Evolutionary conservation across 805 yeast genomes (phyloP).

Genomic region (Scheffersomyces ergatensis): DNA sequence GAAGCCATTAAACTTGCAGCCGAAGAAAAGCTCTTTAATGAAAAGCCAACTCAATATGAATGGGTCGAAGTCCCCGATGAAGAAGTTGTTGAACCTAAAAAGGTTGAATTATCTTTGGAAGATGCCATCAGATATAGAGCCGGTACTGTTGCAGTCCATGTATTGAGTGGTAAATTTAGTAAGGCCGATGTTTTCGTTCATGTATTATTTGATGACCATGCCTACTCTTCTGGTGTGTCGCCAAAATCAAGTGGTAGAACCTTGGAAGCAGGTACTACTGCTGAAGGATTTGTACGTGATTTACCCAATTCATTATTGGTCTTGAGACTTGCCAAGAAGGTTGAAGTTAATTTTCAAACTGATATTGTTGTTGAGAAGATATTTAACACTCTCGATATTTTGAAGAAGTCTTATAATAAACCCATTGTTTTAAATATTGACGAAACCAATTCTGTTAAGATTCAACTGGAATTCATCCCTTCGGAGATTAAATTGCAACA

Average conservation of each 20-base stretch:
- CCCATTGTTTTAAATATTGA: constrained; percentile 47
- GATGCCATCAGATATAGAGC: constrained; percentile 55
- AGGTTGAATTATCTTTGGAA: constrained; percentile 47
- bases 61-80: constrained; percentile 50
- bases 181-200: constrained; percentile 53
- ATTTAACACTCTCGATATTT: constrained; percentile 51
- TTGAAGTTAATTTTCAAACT: constrained; percentile 42
- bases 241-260: constrained; percentile 45
- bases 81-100: constrained; percentile 34
- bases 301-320: constrained; percentile 56
- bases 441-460: constrained; percentile 33
- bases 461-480: constrained; percentile 64
- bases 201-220: constrained; percentile 61
- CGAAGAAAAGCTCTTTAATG: constrained; percentile 50
- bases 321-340: constrained; percentile 56
- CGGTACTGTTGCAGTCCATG: constrained; percentile 59
- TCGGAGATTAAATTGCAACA: constrained; percentile 50
- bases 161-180: constrained; percentile 48
- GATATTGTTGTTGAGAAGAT: constrained; percentile 52
- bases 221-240: constrained; percentile 56
- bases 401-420: constrained; percentile 45
- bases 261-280: constrained; percentile 44
- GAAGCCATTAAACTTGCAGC: constrained; percentile 46
- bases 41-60: constrained; percentile 62
- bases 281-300: constrained; percentile 68